Evolutionary conservation across 1,284 basidiomycete genomes (phyloP), one percentile per base, ranked within the genome.

Genomic region (Trichosporon faecale): DNA sequence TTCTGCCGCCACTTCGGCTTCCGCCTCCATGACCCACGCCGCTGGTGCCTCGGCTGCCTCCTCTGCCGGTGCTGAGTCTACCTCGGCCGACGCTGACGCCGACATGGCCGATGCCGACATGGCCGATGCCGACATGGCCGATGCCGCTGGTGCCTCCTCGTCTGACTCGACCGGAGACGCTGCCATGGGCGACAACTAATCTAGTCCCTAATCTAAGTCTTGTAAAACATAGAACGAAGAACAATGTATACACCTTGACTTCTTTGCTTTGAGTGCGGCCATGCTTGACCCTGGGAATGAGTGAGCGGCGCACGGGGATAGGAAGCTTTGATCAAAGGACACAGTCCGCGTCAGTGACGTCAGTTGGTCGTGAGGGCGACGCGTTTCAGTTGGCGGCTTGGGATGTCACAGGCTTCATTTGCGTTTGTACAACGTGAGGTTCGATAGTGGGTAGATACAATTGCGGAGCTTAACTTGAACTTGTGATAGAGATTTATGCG

Each of bases 191-290:
- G 40, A 12, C 40, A 44, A 44, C 16, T 44, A 4, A 52, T 23
- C 49, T 52, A 25, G 9, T 52, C 49, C 49, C 21, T 12, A 25
- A 52, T 25, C 23, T 52, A 25, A 52, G 49, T 52, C 49, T 11
- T 25, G 49, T 52, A 52, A 21, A 52, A 18, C 49, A 52, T 52
- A 52, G 49, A 52, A 11, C 49, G 49, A 52, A 52, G 49, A 52
- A 52, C 49, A 52, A 52, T 52, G 49, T 52, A 52, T 52, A 12
- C 49, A 52, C 49, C 49, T 23, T 52, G 49, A 52, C 49, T 52
- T 52, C 49, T 25, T 23, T 11, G n/a, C n/a, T n/a, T n/a, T n/a
- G n/a, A n/a, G n/a, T n/a, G n/a, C 33, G 33, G 33, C 33, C 33
- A 9, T 33, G 33, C 5, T 33, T 9, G n/a, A n/a, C n/a, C n/a